Conservation (phyloP, 768 basidiomycete species). For the Collybia mongolica region DNA sequence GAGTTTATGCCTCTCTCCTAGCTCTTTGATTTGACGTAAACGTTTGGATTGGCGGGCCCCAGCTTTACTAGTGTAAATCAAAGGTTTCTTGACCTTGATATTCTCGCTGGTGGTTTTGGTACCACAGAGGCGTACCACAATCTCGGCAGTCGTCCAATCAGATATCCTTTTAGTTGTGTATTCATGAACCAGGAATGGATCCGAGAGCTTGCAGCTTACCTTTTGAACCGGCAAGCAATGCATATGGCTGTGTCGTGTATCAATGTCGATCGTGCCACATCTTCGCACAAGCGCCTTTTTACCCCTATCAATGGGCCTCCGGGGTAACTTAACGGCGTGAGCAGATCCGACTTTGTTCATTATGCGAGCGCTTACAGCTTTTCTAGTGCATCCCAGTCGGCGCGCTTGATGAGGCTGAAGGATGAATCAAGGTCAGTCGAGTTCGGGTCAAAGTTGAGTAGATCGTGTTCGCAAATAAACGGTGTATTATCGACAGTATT, state of each 20-base stretch:
- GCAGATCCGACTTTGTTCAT: neutral
- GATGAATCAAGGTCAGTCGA: constrained; percentile 57
- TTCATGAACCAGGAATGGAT: neutral
- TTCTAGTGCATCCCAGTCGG: constrained; percentile 65
- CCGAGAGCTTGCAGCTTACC: constrained; percentile 31
- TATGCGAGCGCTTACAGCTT: constrained; percentile 44
- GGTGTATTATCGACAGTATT: constrained; percentile 56
- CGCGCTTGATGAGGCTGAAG: constrained; percentile 53
- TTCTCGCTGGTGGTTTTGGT: constrained; percentile 13
- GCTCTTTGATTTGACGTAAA: constrained; percentile 55
- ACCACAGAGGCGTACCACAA: constrained; percentile 50
- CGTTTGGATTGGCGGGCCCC: constrained; percentile 70
- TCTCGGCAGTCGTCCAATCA: constrained; percentile 59
- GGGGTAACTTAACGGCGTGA: constrained; percentile 43
- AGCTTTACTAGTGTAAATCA: constrained; percentile 32
- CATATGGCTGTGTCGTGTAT: constrained; percentile 56
- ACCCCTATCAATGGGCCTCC: constrained; percentile 54
- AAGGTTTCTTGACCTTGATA: constrained; percentile 12
- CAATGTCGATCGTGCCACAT: constrained; percentile 33
- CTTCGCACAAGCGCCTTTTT: constrained; percentile 30
- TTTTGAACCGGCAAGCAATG: constrained; percentile 55
- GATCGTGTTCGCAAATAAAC: constrained; percentile 68
- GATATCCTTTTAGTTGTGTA: constrained; percentile 37
- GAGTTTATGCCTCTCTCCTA: constrained; percentile 48
- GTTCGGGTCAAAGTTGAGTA: constrained; percentile 68